Evolutionary conservation across 2,329 filamentous ascomycete genomes (phyloP).

Genomic region (Huntiella omanensis): DNA sequence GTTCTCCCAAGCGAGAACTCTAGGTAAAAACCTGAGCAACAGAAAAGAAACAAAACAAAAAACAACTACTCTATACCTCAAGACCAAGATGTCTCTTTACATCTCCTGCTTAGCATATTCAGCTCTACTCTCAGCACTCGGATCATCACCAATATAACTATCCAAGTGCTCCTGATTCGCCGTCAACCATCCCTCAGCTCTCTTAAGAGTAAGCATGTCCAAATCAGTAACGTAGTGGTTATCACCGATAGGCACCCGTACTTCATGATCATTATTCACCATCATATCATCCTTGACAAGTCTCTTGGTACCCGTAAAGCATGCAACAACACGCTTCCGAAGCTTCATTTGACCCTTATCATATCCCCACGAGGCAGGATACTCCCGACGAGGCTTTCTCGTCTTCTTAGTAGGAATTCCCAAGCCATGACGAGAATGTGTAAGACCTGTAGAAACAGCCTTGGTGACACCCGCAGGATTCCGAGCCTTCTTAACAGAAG

Average conservation of each 20-base stretch:
- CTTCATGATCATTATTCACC: conserved; percentile 87
- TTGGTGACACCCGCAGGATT: conserved; percentile 40
- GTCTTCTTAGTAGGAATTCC: conserved; percentile 40
- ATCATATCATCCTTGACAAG: conserved; percentile 99
- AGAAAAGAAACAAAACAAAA: not conserved
- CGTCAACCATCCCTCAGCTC: conserved; percentile 65
- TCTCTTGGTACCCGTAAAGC: conserved; percentile 73
- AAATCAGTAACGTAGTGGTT: conserved; percentile 80
- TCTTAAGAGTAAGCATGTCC: conserved; percentile 73
- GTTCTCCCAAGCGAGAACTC: not conserved
- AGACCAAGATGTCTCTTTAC: not conserved
- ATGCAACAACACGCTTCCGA: conserved; percentile 89
- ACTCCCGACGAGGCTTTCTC: conserved; percentile 83
- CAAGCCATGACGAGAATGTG: conserved; percentile 58
- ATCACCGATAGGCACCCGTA: conserved; percentile 63
- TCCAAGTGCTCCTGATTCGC: conserved; percentile 79
- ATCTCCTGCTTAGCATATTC: conserved; percentile 9
- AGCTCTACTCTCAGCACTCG: conserved; percentile 41
- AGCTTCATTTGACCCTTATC: conserved; percentile 88
- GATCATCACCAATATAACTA: conserved; percentile 59
- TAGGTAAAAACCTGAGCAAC: not conserved
- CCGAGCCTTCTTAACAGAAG: conserved; percentile 33
- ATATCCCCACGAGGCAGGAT: conserved; percentile 86
- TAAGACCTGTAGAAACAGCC: conserved; percentile 44
- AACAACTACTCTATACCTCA: not conserved